A percentile compares a stretch with the other conserved stretches of the same genome.
Evolutionary conservation across 345 rosid genomes (phyloP).

Genomic region (Arabidopsis suecica): DNA sequence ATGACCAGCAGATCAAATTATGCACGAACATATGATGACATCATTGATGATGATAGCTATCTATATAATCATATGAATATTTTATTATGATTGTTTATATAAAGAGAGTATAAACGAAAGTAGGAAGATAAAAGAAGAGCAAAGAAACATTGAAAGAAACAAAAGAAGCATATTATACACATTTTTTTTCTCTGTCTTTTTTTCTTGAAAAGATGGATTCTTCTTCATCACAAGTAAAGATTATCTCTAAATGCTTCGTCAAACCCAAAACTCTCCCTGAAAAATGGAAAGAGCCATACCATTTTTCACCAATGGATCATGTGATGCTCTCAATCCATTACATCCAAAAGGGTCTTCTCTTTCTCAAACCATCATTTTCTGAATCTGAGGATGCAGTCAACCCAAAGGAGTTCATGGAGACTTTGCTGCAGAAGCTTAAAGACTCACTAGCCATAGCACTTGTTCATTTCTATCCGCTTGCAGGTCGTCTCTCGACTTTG

Average conservation of each 20-base stretch:
- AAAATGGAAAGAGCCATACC: slow-evolving; percentile 51
- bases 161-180: background rate
- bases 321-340: slow-evolving; percentile 55
- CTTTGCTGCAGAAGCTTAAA: slow-evolving; percentile 52
- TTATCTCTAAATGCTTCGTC: slow-evolving; percentile 61
- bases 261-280: slow-evolving; percentile 52
- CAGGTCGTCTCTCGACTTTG: slow-evolving; percentile 60
- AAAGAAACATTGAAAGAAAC: background rate
- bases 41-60: slow-evolving; percentile 10
- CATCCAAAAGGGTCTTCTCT: slow-evolving; percentile 75
- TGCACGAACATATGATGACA: background rate
- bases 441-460: slow-evolving; percentile 64
- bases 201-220: slow-evolving; percentile 24
- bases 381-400: slow-evolving; percentile 17
- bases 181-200: background rate
- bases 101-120: background rate
- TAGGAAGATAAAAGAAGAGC: background rate
- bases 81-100: background rate
- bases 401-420: slow-evolving; percentile 44
- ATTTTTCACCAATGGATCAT: slow-evolving; percentile 61
- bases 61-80: background rate
- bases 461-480: slow-evolving; percentile 66
- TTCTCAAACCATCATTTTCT: slow-evolving; percentile 51
- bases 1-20: background rate
- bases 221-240: slow-evolving; percentile 37